Conservation (phyloP, 805 yeast species). For the Phaffomyces thermotolerans region DNA sequence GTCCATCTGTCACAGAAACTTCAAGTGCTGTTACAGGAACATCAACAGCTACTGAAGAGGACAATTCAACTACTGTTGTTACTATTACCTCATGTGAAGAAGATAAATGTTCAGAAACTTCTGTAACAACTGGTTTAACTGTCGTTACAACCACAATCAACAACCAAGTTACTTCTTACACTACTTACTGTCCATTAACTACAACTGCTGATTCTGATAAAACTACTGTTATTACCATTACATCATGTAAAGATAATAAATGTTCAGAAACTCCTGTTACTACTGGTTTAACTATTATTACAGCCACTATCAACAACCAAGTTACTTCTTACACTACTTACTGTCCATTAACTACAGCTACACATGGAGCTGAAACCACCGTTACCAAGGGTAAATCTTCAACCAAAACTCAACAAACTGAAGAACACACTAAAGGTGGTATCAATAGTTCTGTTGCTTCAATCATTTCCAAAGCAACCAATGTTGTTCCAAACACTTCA, state of each 20-base stretch:
- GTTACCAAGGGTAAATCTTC: background rate
- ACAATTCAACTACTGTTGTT: background rate
- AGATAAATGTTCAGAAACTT: background rate
- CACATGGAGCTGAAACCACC: background rate
- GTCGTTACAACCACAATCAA: conserved; percentile 1
- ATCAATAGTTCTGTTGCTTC: background rate
- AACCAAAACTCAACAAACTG: background rate
- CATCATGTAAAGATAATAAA: background rate
- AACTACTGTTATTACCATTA: background rate
- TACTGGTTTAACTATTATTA: conserved; percentile 1
- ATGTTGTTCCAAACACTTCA: background rate
- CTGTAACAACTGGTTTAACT: conserved; percentile 3
- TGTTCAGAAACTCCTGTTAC: background rate
- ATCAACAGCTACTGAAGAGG: background rate
- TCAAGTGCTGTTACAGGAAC: background rate
- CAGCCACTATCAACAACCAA: background rate
- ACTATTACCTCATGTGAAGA: background rate
- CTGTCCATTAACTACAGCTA: background rate
- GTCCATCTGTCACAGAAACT: background rate
- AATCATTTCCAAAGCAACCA: background rate
- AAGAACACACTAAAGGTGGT: background rate
- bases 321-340: background rate
- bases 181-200: background rate
- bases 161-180: background rate
- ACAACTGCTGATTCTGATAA: background rate